phyloP scores from a whole-genome alignment of 2,329 filamentous ascomycete genomes.

The Madurella mycetomatis region DNA sequence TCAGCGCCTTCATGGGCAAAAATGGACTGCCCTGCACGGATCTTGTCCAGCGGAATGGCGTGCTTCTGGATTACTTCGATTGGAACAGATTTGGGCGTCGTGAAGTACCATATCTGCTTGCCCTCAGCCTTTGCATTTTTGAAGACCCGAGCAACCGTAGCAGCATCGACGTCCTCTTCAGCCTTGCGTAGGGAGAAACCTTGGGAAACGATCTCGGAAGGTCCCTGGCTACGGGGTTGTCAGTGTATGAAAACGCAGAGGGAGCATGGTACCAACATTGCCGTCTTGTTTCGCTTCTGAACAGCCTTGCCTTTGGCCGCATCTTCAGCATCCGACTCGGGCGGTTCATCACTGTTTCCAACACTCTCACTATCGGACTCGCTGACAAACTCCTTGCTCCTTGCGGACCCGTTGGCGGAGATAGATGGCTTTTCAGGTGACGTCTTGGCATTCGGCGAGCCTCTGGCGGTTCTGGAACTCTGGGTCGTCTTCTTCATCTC shows the following conservation, averaged over 20 bases:
- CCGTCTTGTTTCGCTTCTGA: constrained; percentile 22
- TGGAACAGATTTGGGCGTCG: constrained; percentile 65
- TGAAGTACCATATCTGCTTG: constrained; percentile 79
- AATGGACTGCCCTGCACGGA: constrained; percentile 48
- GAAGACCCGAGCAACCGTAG: constrained; percentile 51
- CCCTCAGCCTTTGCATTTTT: constrained; percentile 56
- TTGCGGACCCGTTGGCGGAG: constrained; percentile 11
- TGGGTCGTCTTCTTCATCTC: constrained; percentile 11
- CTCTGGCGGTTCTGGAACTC: constrained; percentile 21
- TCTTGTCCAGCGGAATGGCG: constrained; percentile 54
- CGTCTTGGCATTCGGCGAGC: constrained; percentile 15
- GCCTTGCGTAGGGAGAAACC: constrained; percentile 53
- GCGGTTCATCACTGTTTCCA: constrained; percentile 10
- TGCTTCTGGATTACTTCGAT: constrained; percentile 62
- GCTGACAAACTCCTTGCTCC: constrained; percentile 22
- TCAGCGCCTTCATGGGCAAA: constrained; percentile 60
- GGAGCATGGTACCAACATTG: constrained; percentile 11
- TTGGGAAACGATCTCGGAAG: constrained; percentile 43
- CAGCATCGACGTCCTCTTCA: constrained; percentile 38
- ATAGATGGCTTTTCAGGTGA: constrained; percentile 11
- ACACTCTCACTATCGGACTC: constrained; percentile 20
- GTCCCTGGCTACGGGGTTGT: constrained; percentile 22
- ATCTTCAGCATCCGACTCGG: constrained; percentile 23
- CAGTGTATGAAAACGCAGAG: neutral
- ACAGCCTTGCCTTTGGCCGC: constrained; percentile 38